phyloP scores from a whole-genome alignment of 1,284 basidiomycete genomes.

The Amylostereum chailletii region DNA sequence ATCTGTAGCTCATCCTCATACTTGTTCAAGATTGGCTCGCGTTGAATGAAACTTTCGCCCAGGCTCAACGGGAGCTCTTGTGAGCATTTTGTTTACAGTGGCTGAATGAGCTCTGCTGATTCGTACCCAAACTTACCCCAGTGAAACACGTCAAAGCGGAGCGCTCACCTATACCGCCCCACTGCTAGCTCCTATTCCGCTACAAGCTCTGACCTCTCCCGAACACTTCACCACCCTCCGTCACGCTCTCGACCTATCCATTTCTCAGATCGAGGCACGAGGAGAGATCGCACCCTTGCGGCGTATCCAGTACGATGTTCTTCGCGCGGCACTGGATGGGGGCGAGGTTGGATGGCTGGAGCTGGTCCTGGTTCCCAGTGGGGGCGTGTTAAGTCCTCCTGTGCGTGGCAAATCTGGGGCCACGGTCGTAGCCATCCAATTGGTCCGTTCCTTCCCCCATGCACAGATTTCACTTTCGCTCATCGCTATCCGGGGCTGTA shows the following conservation, averaged over 20 bases:
- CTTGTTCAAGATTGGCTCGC: not conserved
- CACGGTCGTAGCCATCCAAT: slow-evolving; percentile 10
- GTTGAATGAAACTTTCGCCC: not conserved
- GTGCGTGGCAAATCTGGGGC: slow-evolving; percentile 4
- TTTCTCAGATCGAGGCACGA: not conserved
- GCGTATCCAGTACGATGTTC: slow-evolving; percentile 7
- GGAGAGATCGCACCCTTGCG: slow-evolving; percentile 8
- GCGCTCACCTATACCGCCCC: not conserved
- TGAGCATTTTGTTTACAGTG: not conserved
- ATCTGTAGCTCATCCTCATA: not conserved
- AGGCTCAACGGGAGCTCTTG: not conserved
- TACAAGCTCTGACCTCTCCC: not conserved
- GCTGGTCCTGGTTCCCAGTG: slow-evolving; percentile 10
- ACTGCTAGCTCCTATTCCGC: not conserved
- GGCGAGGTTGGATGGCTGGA: slow-evolving; percentile 12
- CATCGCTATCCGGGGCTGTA: not conserved
- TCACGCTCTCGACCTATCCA: slow-evolving; percentile 5
- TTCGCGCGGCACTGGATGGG: slow-evolving; percentile 7
- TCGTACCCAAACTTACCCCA: not conserved
- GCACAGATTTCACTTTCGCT: not conserved
- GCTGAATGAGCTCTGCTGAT: not conserved
- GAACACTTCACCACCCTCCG: slow-evolving; percentile 1
- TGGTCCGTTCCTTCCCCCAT: slow-evolving; percentile 1
- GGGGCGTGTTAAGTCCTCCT: slow-evolving; percentile 7
- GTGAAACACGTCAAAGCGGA: not conserved